Base-by-base conservation (phyloP, 139 green algal genomes). In the Micractinium conductrix region DNA sequence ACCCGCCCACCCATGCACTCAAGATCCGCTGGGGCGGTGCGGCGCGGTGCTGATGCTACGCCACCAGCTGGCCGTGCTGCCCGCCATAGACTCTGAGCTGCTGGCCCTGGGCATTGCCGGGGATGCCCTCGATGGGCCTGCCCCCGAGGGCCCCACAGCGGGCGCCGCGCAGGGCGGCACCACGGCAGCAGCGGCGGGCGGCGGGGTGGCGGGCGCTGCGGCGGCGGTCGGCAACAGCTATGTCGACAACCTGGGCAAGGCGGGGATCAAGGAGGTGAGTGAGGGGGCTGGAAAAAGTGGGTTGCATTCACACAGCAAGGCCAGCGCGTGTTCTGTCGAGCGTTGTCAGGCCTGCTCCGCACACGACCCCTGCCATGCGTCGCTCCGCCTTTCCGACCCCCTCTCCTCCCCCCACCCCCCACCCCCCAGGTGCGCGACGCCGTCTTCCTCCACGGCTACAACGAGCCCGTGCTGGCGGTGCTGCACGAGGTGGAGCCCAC, bases 361-460 rank as follows among this genome's bases (percentile, higher is more conserved):
- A n/a, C n/a, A n/a, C n/a, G n/a, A n/a, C n/a, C n/a, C n/a, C n/a
- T n/a, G n/a, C n/a, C n/a, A n/a, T n/a, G n/a, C n/a, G n/a, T n/a
- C n/a, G n/a, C n/a, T n/a, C 48, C 48, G 48, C 48, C 10, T 10
- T 14, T 14, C 48, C 10, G 12, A 58, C 12, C 48, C 48, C 12
- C 48, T 58, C 48, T 58, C 48, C 48, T 58, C 14, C 48, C 17
- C 30, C 17, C 17, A 16, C 55, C 17, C 30, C 55, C 55, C 17
- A 28, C 55, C 55, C 21, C 43, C 26, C 83, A 94, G 84, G 93
- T 97, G 24, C 84, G 90, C 24, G 92, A 97, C 82, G 87, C 88
- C 0, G 89, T 87, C 2, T 98, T 98, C 79, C 91, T 98, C 62
- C 93, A 98, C 79, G 95, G 95, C 28, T 98, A 96, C 88, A 96